A percentile compares a stretch with the other conserved stretches of the same genome.
Conservation (phyloP, 495 filamentous ascomycete species). For the Aspergillus affinis region DNA sequence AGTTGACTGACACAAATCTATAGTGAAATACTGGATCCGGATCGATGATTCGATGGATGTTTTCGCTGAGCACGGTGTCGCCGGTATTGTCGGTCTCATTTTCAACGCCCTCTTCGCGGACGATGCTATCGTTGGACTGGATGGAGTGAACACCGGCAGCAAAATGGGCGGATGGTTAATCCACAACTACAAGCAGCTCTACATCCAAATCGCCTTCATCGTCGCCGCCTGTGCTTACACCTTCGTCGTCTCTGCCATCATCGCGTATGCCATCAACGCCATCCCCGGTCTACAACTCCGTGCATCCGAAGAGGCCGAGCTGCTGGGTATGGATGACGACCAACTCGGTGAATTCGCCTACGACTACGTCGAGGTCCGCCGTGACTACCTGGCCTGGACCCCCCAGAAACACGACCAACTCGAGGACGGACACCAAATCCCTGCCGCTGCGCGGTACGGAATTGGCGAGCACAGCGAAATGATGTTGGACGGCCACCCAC, state of each 20-base stretch:
- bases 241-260: conserved; percentile 79
- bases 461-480: conserved; percentile 76
- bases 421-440: conserved; percentile 60
- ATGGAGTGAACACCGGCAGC: conserved; percentile 82
- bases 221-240: conserved; percentile 71
- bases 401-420: conserved; percentile 72
- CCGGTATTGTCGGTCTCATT: conserved; percentile 87
- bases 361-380: conserved; percentile 97
- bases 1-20: conserved; percentile 30
- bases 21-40: conserved; percentile 90
- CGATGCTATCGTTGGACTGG: conserved; percentile 85
- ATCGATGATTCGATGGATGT: conserved; percentile 98
- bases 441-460: conserved; percentile 73
- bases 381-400: conserved; percentile 97
- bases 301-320: conserved; percentile 92
- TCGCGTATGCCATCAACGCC: conserved; percentile 81
- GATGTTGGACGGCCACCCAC: conserved; percentile 60
- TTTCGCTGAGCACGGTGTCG: conserved; percentile 95
- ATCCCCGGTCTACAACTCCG: conserved; percentile 90
- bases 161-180: conserved; percentile 78
- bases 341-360: conserved; percentile 99
- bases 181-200: conserved; percentile 85
- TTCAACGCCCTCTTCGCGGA: conserved; percentile 93
- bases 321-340: conserved; percentile 98
- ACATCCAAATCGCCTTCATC: conserved; percentile 90